phyloP scores from a whole-genome alignment of 2,329 filamentous ascomycete genomes.

The Rhynchosporium agropyri region DNA sequence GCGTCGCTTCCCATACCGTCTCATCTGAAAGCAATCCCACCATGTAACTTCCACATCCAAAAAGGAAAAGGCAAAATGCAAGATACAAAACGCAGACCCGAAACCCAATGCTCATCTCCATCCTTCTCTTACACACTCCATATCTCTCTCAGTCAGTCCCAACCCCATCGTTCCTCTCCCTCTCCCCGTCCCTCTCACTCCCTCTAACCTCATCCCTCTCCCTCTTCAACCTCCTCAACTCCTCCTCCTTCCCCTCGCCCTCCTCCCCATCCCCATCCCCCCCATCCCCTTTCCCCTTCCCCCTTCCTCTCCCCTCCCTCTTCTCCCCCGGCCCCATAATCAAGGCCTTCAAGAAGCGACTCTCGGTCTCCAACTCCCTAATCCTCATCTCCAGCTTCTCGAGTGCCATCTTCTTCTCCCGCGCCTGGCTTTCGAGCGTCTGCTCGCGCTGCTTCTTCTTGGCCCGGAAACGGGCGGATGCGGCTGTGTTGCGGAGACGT shows the following conservation, averaged over 20 bases:
- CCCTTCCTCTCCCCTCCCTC: too few relatives aligned
- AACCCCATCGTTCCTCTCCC: constrained; percentile 16
- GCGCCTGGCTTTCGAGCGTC: constrained; percentile 75
- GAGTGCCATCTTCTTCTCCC: constrained; percentile 80
- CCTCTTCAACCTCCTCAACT: constrained; percentile 34
- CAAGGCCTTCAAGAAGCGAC: constrained; percentile 77
- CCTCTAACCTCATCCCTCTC: constrained; percentile 15
- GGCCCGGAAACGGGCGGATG: constrained; percentile 83
- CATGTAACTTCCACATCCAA: too few relatives aligned
- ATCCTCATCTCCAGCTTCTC: constrained; percentile 71
- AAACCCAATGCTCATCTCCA: background rate
- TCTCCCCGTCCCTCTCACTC: constrained; percentile 7
- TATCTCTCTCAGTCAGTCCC: constrained; percentile 16
- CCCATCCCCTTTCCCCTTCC: too few relatives aligned
- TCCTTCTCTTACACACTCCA: background rate
- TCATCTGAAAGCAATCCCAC: background rate
- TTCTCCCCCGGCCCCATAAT: constrained; percentile 66
- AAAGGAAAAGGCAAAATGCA: background rate
- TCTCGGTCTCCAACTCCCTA: constrained; percentile 75
- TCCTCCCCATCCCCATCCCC: too few relatives aligned
- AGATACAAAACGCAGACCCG: background rate
- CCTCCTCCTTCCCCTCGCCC: constrained; percentile 51
- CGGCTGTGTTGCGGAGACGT: constrained; percentile 83
- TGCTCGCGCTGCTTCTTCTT: constrained; percentile 96
- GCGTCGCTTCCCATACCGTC: background rate